These are phyloP conservation scores for Neurospora cerealis DNA, from an alignment of 495 filamentous ascomycete genomes.

Conservation along the genomic window DNA sequence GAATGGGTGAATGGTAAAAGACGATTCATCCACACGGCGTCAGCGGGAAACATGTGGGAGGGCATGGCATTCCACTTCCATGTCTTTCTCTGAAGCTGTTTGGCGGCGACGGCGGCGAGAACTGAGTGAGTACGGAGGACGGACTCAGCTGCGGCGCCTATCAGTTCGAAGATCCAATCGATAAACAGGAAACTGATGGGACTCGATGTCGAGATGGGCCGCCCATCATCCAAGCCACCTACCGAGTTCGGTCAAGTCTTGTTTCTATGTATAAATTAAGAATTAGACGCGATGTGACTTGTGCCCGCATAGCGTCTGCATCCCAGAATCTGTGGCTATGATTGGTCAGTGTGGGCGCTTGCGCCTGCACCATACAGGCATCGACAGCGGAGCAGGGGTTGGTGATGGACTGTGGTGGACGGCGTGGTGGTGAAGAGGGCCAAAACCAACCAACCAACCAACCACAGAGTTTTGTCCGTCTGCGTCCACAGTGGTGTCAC, in stretches of 20 bases:
- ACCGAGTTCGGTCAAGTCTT: background rate
- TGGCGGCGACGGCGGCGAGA: background rate
- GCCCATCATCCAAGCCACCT: background rate
- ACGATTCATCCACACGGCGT: background rate
- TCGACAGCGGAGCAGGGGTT: background rate
- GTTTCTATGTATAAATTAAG: background rate
- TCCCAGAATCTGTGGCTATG: background rate
- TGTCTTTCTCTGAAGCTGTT: background rate
- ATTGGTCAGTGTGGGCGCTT: conserved; percentile 23
- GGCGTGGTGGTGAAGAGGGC: background rate
- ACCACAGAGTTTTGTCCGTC: background rate
- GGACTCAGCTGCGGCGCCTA: background rate
- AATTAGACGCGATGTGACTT: conserved; percentile 29
- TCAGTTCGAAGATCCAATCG: background rate
- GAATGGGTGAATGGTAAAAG: background rate
- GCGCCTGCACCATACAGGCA: conserved; percentile 22
- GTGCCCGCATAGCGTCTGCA: conserved; percentile 13
- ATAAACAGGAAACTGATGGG: background rate
- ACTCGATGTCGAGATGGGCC: background rate
- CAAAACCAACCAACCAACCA: conserved; percentile 1
- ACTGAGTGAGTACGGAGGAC: background rate
- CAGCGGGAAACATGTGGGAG: background rate
- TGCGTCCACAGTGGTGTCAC: background rate
- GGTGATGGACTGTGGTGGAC: background rate
- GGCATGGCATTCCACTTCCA: background rate